Evolutionary conservation across 352 stramenopile genomes (phyloP), one percentile per base, ranked within the genome.

Genomic region (Phytophthora pinifolia): DNA sequence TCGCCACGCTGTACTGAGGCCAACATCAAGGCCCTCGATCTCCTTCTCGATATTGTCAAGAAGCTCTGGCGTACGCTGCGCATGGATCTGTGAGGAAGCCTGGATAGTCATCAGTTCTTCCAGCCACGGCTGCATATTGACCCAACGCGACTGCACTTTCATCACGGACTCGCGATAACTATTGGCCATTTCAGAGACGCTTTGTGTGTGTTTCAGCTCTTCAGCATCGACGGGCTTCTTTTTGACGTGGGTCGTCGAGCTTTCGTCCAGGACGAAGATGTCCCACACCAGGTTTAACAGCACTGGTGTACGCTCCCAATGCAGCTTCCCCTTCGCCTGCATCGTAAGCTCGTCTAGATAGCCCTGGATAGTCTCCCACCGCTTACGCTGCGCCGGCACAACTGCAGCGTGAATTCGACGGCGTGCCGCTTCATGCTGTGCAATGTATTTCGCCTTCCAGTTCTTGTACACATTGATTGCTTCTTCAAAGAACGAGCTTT

Each of bases 261-360:
- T 73, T 37, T 74, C 62, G 9, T 69, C 61, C 2, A 75, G 44
- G 4, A 67, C 30, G 46, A 91, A 91, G 55, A 89, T 87, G 37
- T 91, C 81, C 76, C 81, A 88, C 6, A 91, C 74, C 3, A 87
- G 65, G 32, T 64, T 86, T 8, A 91, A 56, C 9, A 91, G 46
- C 20, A 86, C 58, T 6, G 81, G 81, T 0, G 81, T 89, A 10
- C 67, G 69, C 20, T 81, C 67, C 81, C 78, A 91, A 33, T 91
- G 76, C 18, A 91, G 46, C 39, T 86, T 91, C 6, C 62, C 48
- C 5, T 31, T 59, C 0, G 72, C 49, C 31, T 89, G 78, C 3
- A 31, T 48, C 30, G 66, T 69, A 2, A 91, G 57, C 25, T 84
- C 70, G 14, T 89, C 76, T 3, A 91, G 33, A 27, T 88, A 78